Evolutionary conservation across 345 rosid species (phyloP).

Genomic region (Litchi chinensis): DNA sequence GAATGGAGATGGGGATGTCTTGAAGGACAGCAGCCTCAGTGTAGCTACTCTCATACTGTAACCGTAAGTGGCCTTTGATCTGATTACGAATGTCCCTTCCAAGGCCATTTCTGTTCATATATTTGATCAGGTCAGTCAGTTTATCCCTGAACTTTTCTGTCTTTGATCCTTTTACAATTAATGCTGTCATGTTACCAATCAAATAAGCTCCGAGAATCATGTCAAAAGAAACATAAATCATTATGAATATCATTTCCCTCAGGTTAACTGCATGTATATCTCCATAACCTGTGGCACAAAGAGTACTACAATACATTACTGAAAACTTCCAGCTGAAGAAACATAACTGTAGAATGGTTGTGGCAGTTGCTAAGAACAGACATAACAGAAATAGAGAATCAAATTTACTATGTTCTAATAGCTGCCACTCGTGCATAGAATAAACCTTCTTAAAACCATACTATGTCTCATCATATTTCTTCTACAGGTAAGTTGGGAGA

Average conservation of each 20-base stretch:
- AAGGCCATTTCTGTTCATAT: constrained; percentile 84
- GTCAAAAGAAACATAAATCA: constrained; percentile 90
- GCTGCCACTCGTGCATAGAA: not conserved
- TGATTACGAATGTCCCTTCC: constrained; percentile 67
- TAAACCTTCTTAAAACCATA: not conserved
- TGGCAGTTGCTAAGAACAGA: not conserved
- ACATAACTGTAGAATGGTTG: not conserved
- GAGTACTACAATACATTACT: constrained; percentile 14
- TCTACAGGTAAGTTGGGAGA: not conserved
- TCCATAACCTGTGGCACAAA: constrained; percentile 74
- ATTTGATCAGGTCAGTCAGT: constrained; percentile 84
- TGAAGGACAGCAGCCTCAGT: constrained; percentile 81
- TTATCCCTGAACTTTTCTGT: constrained; percentile 94
- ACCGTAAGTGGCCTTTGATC: constrained; percentile 73
- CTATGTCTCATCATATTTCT: not conserved
- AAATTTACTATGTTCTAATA: not conserved
- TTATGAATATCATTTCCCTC: constrained; percentile 96
- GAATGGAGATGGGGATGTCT: constrained; percentile 85
- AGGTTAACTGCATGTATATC: constrained; percentile 94
- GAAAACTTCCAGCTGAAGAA: constrained; percentile 9
- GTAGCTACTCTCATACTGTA: constrained; percentile 83
- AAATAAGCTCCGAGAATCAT: constrained; percentile 97
- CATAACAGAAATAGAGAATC: not conserved
- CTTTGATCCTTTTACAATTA: constrained; percentile 97
- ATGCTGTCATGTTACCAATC: constrained; percentile 96